phyloP scores from a whole-genome alignment of 2,329 filamentous ascomycete genomes.

The Trichoderma koningiopsis region DNA sequence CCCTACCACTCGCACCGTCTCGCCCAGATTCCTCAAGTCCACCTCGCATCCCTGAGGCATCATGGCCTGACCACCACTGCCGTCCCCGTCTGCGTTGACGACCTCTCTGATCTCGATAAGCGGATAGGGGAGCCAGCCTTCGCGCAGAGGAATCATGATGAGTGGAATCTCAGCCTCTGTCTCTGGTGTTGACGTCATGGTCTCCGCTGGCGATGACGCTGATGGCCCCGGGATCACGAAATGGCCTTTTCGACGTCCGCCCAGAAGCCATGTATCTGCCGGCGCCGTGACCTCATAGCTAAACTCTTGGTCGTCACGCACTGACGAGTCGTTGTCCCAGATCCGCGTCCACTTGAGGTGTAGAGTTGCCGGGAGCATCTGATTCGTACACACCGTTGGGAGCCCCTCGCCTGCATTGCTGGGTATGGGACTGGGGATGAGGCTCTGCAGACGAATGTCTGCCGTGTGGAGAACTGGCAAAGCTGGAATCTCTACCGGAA shows the following conservation, averaged over 20 bases:
- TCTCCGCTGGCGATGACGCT: conserved; percentile 42
- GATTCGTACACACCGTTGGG: conserved; percentile 60
- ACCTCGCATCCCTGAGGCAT: conserved; percentile 63
- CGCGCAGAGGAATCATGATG: conserved; percentile 75
- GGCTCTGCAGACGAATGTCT: conserved; percentile 59
- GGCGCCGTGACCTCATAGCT: conserved; percentile 79
- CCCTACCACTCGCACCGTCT: conserved; percentile 73
- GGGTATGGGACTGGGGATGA: conserved; percentile 37
- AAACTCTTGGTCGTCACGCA: conserved; percentile 65
- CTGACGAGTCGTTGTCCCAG: conserved; percentile 56
- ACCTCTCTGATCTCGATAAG: conserved; percentile 72
- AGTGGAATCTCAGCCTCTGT: conserved; percentile 65
- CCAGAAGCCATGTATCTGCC: conserved; percentile 79
- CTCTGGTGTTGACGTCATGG: conserved; percentile 49
- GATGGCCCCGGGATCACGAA: conserved; percentile 60
- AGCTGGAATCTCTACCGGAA: conserved; percentile 86
- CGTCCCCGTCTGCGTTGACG: conserved; percentile 42
- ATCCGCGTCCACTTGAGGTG: conserved; percentile 63
- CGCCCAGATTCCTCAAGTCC: conserved; percentile 76
- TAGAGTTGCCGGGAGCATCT: conserved; percentile 65
- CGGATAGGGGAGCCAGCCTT: conserved; percentile 78
- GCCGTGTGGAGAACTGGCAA: conserved; percentile 82
- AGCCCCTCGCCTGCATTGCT: conserved; percentile 39
- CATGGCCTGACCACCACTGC: conserved; percentile 5
- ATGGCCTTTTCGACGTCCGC: conserved; percentile 76